phyloP scores from a whole-genome alignment of 441 rosid species.

The Populus hybrid region DNA sequence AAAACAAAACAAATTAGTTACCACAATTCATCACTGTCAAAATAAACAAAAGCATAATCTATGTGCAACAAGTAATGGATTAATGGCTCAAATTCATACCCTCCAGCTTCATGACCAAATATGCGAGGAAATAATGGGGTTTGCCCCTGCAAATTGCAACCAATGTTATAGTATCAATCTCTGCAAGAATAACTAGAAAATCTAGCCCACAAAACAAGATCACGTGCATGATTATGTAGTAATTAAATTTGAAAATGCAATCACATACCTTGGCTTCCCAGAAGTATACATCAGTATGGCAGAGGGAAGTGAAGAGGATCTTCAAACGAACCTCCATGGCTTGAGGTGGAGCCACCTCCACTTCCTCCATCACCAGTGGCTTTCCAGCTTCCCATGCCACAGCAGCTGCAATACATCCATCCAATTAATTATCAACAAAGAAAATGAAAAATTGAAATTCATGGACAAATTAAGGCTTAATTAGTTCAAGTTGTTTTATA shows the following conservation, averaged over 20 bases:
- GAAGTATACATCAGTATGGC: slow-evolving; percentile 51
- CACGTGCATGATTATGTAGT: not conserved
- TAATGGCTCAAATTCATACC: slow-evolving; percentile 19
- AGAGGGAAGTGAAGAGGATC: slow-evolving; percentile 42
- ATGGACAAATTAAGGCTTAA: not conserved
- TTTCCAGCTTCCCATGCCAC: slow-evolving; percentile 89
- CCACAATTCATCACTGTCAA: not conserved
- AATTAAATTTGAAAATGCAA: no score
- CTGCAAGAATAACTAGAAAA: not conserved
- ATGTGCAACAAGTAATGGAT: not conserved
- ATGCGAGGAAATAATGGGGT: slow-evolving; percentile 47
- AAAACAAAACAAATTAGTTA: not conserved
- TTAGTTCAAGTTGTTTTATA: not conserved
- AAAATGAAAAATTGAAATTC: not conserved
- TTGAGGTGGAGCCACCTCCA: slow-evolving; percentile 52
- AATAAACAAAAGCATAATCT: not conserved
- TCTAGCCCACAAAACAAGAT: not conserved
- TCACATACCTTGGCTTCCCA: slow-evolving; percentile 53
- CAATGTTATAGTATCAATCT: not conserved
- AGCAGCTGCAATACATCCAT: slow-evolving; percentile 37
- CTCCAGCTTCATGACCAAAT: slow-evolving; percentile 47
- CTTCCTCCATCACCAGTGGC: slow-evolving; percentile 59
- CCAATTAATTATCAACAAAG: not conserved
- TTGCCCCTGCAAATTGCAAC: slow-evolving; percentile 36
- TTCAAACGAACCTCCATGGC: slow-evolving; percentile 42